Evolutionary conservation across 305 asterid genomes (phyloP).

Genomic region (Fraxinus ornus): DNA sequence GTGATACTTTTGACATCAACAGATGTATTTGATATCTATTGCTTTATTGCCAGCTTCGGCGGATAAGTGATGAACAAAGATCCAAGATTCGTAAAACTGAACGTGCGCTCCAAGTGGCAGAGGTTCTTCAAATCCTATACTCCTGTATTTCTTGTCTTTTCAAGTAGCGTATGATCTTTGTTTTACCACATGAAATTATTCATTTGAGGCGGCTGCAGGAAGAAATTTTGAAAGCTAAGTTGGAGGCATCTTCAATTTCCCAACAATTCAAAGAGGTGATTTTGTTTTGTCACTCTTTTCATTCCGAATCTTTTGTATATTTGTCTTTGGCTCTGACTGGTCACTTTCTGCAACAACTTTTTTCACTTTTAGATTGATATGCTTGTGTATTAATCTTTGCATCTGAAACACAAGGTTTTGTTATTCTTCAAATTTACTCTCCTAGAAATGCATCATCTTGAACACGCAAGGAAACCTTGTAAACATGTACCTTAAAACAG

Average conservation of each 20-base stretch:
- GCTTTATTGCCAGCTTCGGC: conserved; percentile 36
- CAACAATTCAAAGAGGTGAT: conserved; percentile 41
- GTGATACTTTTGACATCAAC: neutral
- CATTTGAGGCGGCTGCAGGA: conserved; percentile 35
- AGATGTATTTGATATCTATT: conserved; percentile 8
- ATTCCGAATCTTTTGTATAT: neutral
- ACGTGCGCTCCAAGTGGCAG: conserved; percentile 46
- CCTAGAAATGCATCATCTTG: neutral
- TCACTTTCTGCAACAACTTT: neutral
- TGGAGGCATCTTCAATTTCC: conserved; percentile 40
- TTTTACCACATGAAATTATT: conserved; percentile 18
- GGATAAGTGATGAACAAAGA: conserved; percentile 43
- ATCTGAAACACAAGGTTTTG: neutral
- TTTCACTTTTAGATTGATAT: neutral
- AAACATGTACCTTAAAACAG: neutral
- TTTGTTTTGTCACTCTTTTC: neutral
- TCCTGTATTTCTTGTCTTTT: neutral
- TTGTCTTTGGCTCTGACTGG: neutral
- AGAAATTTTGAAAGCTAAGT: conserved; percentile 49
- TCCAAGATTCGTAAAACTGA: conserved; percentile 39
- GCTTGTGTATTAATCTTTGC: neutral
- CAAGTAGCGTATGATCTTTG: neutral
- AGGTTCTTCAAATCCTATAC: conserved; percentile 31
- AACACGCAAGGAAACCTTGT: neutral
- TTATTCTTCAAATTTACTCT: neutral